Evolutionary conservation across 768 basidiomycete species (phyloP).

Genomic region (Termitomyces eurrhizus): DNA sequence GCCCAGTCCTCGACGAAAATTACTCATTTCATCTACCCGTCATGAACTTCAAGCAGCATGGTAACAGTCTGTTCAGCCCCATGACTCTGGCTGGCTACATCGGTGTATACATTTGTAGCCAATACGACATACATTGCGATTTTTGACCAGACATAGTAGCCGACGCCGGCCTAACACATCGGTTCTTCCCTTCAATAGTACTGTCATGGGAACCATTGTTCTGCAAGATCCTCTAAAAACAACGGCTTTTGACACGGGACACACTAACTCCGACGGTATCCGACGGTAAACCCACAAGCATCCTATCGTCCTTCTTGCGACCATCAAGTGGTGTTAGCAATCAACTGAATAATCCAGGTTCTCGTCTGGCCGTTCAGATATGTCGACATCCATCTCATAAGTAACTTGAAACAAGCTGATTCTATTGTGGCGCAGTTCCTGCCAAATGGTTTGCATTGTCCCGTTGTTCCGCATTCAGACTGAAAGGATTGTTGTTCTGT

Average conservation of each 20-base stretch:
- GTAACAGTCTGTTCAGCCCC: neutral
- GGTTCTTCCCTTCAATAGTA: neutral
- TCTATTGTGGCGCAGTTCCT: neutral
- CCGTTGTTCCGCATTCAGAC: neutral
- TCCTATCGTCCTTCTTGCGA: neutral
- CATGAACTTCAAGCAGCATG: neutral
- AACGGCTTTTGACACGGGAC: neutral
- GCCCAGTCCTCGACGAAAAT: too few species aligned
- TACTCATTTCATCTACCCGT: neutral
- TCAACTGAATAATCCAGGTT: too few species aligned
- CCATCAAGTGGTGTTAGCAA: neutral
- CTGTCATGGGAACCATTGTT: neutral
- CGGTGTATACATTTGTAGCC: too few species aligned
- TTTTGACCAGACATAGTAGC: neutral
- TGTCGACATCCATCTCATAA: too few species aligned
- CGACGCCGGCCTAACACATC: neutral
- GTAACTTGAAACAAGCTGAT: neutral
- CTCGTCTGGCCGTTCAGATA: too few species aligned
- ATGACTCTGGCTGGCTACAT: neutral
- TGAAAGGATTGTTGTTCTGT: constrained; percentile 10
- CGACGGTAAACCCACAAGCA: neutral
- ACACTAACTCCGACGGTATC: too few species aligned
- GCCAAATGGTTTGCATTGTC: constrained; percentile 2
- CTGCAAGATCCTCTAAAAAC: neutral
- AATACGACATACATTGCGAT: neutral